A percentile compares a stretch with the other conserved stretches of the same genome.
These are phyloP conservation scores for Cystofilobasidium capitatum DNA, from an alignment of 768 basidiomycete species.

Conservation along the genomic window DNA sequence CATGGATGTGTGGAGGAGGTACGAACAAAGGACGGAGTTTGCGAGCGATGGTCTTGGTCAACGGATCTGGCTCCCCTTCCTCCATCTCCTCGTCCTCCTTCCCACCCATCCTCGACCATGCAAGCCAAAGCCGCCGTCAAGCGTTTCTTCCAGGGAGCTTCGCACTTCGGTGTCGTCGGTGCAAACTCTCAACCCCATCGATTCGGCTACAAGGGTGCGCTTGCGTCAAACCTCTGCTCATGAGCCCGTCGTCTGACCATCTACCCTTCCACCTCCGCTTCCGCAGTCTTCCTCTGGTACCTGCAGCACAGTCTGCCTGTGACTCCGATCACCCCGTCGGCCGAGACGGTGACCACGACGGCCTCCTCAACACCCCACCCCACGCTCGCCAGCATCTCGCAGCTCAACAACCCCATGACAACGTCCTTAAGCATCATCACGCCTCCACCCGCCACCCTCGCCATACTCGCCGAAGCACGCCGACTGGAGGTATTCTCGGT, in stretches of 20 bases:
- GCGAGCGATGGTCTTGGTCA: no score
- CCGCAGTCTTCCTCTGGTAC: slow-evolving; percentile 50
- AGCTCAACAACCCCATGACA: slow-evolving; percentile 52
- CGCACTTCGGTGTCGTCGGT: slow-evolving; percentile 67
- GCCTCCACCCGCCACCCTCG: slow-evolving; percentile 52
- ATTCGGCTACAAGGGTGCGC: slow-evolving; percentile 60
- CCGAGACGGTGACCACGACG: neutral
- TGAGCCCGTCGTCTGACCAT: neutral
- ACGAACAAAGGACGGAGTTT: no score
- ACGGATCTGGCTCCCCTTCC: no score
- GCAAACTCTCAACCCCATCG: slow-evolving; percentile 70
- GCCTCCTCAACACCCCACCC: slow-evolving; percentile 16
- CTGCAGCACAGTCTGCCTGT: slow-evolving; percentile 51
- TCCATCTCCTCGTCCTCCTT: no score
- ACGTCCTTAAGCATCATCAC: slow-evolving; percentile 75
- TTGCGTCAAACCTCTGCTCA: neutral
- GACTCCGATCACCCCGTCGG: slow-evolving; percentile 48
- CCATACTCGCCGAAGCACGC: slow-evolving; percentile 6
- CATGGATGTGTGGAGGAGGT: no score
- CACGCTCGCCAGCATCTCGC: slow-evolving; percentile 42
- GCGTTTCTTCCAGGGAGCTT: slow-evolving; percentile 53
- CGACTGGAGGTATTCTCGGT: neutral
- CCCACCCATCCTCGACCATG: no score
- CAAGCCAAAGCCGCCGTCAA: slow-evolving; percentile 25
- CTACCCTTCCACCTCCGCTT: neutral